phyloP scores from a whole-genome alignment of 2,329 filamentous ascomycete genomes.

The Alternaria sp. region DNA sequence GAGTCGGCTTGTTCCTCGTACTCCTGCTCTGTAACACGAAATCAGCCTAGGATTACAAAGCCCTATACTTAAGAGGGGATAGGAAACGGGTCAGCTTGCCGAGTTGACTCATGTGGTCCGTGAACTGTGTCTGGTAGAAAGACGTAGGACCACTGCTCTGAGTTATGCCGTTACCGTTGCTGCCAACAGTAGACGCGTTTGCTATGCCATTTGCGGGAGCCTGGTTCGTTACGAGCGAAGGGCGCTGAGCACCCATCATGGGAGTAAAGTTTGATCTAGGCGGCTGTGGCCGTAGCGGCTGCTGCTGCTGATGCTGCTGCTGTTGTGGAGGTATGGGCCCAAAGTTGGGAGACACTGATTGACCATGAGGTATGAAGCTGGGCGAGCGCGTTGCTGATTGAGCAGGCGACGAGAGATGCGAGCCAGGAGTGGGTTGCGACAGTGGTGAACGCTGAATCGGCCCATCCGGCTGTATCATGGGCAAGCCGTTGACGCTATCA shows the following conservation, averaged over 20 bases:
- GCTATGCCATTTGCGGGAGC: slow-evolving; percentile 45
- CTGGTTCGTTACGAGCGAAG: slow-evolving; percentile 46
- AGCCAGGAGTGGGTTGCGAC: slow-evolving; percentile 81
- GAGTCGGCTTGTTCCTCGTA: slow-evolving; percentile 91
- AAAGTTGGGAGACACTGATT: slow-evolving; percentile 66
- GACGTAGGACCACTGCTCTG: slow-evolving; percentile 52
- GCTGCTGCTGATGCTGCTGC: slow-evolving; percentile 41
- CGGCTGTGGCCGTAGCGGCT: slow-evolving; percentile 53
- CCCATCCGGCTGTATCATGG: slow-evolving; percentile 49
- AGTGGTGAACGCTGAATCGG: slow-evolving; percentile 68
- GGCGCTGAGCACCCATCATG: slow-evolving; percentile 50
- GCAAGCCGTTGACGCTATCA: slow-evolving; percentile 56
- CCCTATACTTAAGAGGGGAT: slow-evolving; percentile 57
- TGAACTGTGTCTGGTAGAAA: slow-evolving; percentile 87
- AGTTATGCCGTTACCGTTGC: slow-evolving; percentile 44
- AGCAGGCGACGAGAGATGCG: slow-evolving; percentile 73
- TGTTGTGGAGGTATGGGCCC: slow-evolving; percentile 57
- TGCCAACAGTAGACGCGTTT: slow-evolving; percentile 45
- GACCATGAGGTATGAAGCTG: slow-evolving; percentile 63
- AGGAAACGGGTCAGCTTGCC: slow-evolving; percentile 74
- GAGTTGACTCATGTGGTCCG: slow-evolving; percentile 93
- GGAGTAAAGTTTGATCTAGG: slow-evolving; percentile 56
- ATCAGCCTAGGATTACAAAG: slow-evolving; percentile 73
- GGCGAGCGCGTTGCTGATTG: slow-evolving; percentile 65
- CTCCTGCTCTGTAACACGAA: slow-evolving; percentile 84